Base-by-base conservation (phyloP, 1,139 yeast genomes). In the Saccharomyces hybrid region DNA sequence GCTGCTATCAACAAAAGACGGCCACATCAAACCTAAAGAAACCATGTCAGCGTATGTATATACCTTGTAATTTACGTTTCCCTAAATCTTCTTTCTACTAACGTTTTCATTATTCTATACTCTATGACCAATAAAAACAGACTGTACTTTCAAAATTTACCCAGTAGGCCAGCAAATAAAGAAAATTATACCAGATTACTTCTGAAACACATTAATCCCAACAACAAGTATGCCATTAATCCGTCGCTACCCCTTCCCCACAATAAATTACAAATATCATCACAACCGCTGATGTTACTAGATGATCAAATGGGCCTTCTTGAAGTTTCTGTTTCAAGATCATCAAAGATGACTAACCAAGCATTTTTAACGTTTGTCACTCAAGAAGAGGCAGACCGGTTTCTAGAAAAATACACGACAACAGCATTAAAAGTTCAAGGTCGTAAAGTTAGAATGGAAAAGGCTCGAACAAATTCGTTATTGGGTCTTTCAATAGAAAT, bases 331-430 rank as follows among this genome's bases (percentile, higher is more conserved):
- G 46, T 58, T 26, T 61, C 68, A 4, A 55, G 57, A 6, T 52
- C 61, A 7, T 19, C 44, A 28, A 78, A 76, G 55, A 76, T 87
- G 78, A 77, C 83, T 55, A 97, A 97, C 2, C 97, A 90, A 69
- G 97, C 97, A 1, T 93, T 90, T 69, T 77, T 93, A 5, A 84
- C 91, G 0, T 84, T 83, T 59, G 75, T 72, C 3, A 66, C 70
- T 23, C 62, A 66, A 1, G 72, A 73, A 2, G 68, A 73, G 6
- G 86, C 95, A 0, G 58, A 63, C 2, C 63, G 65, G 31, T 95
- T 95, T 0, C 64, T 79, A 19, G 67, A 72, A 5, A 72, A 65
- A 5, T 66, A 80, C 47, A 71, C 44, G 14, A 34, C 81, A 52
- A 77, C 80, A 1, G 63, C 70, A 16, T 53, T 64, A 34, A 68